Percentiles rank a stretch among this genome's conserved stretches.
phyloP scores from a whole-genome alignment of 2,329 filamentous ascomycete genomes.

The Ceratocystis cubensis region DNA sequence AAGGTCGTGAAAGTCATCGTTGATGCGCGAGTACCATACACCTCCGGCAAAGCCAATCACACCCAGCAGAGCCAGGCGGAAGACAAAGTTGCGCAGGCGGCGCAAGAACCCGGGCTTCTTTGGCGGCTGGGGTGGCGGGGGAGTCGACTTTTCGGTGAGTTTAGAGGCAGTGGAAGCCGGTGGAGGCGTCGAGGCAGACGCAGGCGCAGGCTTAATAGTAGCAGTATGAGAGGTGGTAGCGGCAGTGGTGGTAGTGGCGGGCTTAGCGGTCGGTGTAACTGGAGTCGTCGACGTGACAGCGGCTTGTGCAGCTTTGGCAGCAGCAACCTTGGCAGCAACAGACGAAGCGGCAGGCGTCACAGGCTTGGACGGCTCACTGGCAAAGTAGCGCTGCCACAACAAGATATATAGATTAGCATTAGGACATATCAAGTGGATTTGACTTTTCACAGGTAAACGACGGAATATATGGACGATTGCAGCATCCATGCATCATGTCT shows the following conservation, averaged over 20 bases:
- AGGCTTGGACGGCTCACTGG: conserved; percentile 33
- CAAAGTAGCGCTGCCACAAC: conserved; percentile 41
- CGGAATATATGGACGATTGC: background rate
- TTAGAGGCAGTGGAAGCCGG: conserved; percentile 27
- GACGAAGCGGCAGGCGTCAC: conserved; percentile 38
- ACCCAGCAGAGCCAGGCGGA: conserved; percentile 64
- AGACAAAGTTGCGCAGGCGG: conserved; percentile 62
- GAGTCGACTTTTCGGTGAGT: conserved; percentile 19
- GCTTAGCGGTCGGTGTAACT: conserved; percentile 24
- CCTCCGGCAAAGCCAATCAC: conserved; percentile 73
- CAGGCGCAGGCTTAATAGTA: conserved; percentile 13
- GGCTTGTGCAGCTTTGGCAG: conserved; percentile 26
- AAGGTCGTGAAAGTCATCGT: conserved; percentile 97
- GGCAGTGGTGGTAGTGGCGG: conserved; percentile 4
- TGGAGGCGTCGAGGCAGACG: conserved; percentile 23
- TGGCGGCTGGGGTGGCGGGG: conserved; percentile 29
- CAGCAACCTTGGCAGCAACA: conserved; percentile 25
- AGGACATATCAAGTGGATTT: background rate
- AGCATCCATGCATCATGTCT: background rate
- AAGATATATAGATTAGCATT: conserved; percentile 7
- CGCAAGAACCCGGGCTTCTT: conserved; percentile 55
- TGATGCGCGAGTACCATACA: conserved; percentile 83
- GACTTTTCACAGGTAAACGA: background rate
- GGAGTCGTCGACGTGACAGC: conserved; percentile 25
- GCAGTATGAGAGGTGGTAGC: background rate